phyloP scores from a whole-genome alignment of 1,139 yeast species.

The Casaregolazyma suthepensis region DNA sequence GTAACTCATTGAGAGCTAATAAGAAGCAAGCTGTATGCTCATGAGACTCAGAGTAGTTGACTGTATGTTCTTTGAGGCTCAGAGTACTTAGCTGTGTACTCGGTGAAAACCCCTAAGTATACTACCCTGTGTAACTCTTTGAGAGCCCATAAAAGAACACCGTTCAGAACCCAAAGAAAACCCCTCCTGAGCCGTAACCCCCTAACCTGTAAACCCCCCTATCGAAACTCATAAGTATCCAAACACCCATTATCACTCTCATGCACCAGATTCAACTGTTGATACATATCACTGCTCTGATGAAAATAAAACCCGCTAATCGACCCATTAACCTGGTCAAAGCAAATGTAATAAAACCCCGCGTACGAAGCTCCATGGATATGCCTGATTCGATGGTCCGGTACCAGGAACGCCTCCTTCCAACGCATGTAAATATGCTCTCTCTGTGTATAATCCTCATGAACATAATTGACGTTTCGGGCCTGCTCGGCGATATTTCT shows the following conservation, averaged over 20 bases:
- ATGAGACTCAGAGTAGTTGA: too few relatives aligned
- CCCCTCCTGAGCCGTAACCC: too few relatives aligned
- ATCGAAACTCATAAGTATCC: conserved; percentile 36
- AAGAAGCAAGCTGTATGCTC: too few relatives aligned
- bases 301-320: conserved; percentile 81
- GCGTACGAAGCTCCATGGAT: conserved; percentile 72
- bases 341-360: conserved; percentile 84
- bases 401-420: conserved; percentile 84
- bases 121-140: too few relatives aligned
- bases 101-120: too few relatives aligned
- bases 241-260: conserved; percentile 37
- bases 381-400: conserved; percentile 61
- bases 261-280: conserved; percentile 52
- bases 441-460: conserved; percentile 32
- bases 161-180: too few relatives aligned
- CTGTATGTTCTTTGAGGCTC: too few relatives aligned
- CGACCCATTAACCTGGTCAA: conserved; percentile 69
- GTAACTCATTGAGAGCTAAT: too few relatives aligned
- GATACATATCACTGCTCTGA: conserved; percentile 68
- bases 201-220: not conserved
- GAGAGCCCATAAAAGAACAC: too few relatives aligned
- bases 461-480: conserved; percentile 28
- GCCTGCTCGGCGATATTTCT: conserved; percentile 34
- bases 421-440: conserved; percentile 80
- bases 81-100: too few relatives aligned